A percentile compares a stretch with the other conserved stretches of the same genome.
phyloP scores from a whole-genome alignment of 371 early-diverging fungal genomes.

The Hamiltosporidium tvaerminnensis region DNA sequence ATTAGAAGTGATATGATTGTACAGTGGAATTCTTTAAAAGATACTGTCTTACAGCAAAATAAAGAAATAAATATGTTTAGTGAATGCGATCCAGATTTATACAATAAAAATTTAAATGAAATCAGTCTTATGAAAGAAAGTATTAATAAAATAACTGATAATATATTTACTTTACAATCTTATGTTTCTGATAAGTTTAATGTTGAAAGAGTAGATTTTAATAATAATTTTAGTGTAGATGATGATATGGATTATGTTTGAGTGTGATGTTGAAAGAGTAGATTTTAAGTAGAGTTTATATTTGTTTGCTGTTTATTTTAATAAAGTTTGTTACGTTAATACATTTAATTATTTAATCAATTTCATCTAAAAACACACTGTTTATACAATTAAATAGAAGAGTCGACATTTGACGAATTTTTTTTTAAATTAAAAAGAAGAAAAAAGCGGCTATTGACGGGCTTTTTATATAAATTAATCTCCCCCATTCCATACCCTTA shows the following conservation, averaged over 20 bases:
- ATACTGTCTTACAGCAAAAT: neutral
- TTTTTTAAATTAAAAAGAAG: no score
- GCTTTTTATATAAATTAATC: no score
- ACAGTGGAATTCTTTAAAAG: neutral
- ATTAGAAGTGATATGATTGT: constrained; percentile 6
- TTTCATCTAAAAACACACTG: no score
- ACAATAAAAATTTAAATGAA: no score
- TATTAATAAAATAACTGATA: constrained; percentile 56
- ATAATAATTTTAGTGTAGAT: constrained; percentile 60
- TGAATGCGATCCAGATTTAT: constrained; percentile 19
- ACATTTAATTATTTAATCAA: no score
- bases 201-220: constrained; percentile 59
- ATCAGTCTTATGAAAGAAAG: constrained; percentile 3
- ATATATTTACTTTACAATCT: constrained; percentile 66
- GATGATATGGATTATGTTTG: constrained; percentile 61
- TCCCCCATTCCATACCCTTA: no score
- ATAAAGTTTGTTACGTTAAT: no score
- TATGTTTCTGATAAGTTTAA: constrained; percentile 64
- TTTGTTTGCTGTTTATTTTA: no score
- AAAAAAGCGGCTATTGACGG: no score
- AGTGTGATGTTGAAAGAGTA: neutral
- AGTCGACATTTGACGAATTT: no score
- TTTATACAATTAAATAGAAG: no score
- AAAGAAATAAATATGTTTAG: constrained; percentile 5
- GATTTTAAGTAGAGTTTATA: no score